These are phyloP conservation scores for Entonaema liquescens DNA, from an alignment of 495 filamentous ascomycete genomes.

Conservation along the genomic window DNA sequence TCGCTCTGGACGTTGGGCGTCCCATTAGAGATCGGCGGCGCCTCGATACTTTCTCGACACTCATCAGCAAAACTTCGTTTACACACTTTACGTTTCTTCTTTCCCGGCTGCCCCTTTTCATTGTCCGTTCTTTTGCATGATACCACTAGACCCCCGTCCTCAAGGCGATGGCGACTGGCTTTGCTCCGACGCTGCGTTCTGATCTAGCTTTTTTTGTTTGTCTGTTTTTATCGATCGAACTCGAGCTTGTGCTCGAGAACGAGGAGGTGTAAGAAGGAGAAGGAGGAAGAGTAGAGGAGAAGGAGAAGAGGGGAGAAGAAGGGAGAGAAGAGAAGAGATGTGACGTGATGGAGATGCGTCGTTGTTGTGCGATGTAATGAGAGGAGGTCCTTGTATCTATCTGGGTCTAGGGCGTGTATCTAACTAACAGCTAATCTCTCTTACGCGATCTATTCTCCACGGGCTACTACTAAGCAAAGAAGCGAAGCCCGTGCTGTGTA, in stretches of 20 bases:
- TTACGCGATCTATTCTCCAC: conserved; percentile 7
- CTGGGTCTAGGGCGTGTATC: conserved; percentile 28
- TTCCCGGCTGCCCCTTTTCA: conserved; percentile 29
- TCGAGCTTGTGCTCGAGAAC: conserved; percentile 10
- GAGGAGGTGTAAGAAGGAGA: conserved; percentile 1
- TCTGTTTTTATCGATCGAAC: conserved; percentile 3
- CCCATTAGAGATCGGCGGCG: conserved; percentile 17
- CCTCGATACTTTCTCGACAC: conserved; percentile 21
- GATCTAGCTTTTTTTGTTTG: conserved; percentile 19
- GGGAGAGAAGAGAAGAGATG: not conserved
- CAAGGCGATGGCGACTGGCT: conserved; percentile 17
- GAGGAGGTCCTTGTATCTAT: conserved; percentile 27
- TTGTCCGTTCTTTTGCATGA: conserved; percentile 38
- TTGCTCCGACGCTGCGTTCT: conserved; percentile 11
- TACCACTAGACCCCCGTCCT: conserved; percentile 37
- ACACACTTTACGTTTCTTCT: conserved; percentile 6
- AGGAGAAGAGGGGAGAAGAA: not conserved
- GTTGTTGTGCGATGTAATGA: conserved; percentile 24
- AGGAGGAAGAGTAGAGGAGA: not conserved
- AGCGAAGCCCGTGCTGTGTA: conserved; percentile 22
- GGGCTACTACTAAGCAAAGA: not conserved
- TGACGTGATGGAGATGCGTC: not conserved
- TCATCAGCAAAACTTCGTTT: conserved; percentile 10
- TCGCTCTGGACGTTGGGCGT: conserved; percentile 34
- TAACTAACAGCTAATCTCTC: conserved; percentile 26